A percentile compares a stretch with the other conserved stretches of the same genome.
These are phyloP conservation scores for Coemansia sp. DNA, from an alignment of 192 early-diverging fungal species.

Conservation along the genomic window DNA sequence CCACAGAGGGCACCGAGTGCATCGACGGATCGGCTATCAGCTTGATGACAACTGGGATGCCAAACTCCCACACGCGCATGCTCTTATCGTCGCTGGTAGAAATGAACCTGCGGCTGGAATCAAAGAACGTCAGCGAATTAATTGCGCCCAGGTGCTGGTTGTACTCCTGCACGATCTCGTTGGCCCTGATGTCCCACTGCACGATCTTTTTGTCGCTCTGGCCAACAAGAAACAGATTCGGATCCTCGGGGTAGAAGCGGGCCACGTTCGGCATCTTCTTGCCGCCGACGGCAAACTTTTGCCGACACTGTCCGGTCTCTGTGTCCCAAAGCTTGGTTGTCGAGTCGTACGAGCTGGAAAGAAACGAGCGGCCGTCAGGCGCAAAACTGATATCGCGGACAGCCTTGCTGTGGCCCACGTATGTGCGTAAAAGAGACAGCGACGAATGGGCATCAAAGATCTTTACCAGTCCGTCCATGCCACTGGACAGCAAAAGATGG, in stretches of 20 bases:
- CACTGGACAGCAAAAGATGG: slow-evolving; percentile 83
- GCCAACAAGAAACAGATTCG: slow-evolving; percentile 87
- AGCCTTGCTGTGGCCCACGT: slow-evolving; percentile 87
- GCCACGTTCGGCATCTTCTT: slow-evolving; percentile 79
- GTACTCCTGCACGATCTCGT: slow-evolving; percentile 89
- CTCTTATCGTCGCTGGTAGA: slow-evolving; percentile 97
- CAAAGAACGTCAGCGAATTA: slow-evolving; percentile 96
- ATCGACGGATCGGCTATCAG: slow-evolving; percentile 94
- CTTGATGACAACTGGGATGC: slow-evolving; percentile 98
- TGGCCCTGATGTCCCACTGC: slow-evolving; percentile 78
- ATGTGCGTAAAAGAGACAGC: slow-evolving; percentile 79
- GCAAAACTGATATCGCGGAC: slow-evolving; percentile 90
- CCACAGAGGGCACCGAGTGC: slow-evolving; percentile 94
- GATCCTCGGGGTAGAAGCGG: slow-evolving; percentile 89
- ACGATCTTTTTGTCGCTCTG: slow-evolving; percentile 90
- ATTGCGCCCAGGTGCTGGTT: slow-evolving; percentile 96
- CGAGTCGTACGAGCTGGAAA: slow-evolving; percentile 88
- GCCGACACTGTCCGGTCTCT: slow-evolving; percentile 90
- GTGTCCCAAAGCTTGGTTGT: slow-evolving; percentile 98
- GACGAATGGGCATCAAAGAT: slow-evolving; percentile 95
- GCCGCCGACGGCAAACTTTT: slow-evolving; percentile 64
- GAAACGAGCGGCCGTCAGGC: slow-evolving; percentile 78
- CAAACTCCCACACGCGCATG: slow-evolving; percentile 95
- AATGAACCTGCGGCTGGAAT: slow-evolving; percentile 89
- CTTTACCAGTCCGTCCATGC: slow-evolving; percentile 96